phyloP scores from a whole-genome alignment of 768 basidiomycete species.

The Phylloporus scabripes region DNA sequence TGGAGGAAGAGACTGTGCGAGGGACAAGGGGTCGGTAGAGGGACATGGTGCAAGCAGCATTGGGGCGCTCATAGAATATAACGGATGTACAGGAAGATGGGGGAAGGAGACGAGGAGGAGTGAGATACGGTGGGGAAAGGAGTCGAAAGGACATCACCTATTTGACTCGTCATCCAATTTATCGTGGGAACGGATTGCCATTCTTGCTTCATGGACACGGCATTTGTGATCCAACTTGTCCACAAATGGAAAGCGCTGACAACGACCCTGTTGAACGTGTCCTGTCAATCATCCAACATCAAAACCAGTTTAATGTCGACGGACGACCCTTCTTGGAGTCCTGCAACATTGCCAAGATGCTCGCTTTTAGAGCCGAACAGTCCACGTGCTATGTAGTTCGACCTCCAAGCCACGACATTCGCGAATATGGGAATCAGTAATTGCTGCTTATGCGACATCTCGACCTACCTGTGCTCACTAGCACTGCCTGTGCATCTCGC shows the following conservation, averaged over 20 bases:
- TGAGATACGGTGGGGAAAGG: constrained; percentile 14
- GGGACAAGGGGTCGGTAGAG: neutral
- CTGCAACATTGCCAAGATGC: neutral
- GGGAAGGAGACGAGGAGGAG: neutral
- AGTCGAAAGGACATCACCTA: constrained; percentile 4
- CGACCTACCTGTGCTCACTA: neutral
- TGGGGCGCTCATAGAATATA: constrained; percentile 1
- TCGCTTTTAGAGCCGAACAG: neutral
- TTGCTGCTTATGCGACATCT: neutral
- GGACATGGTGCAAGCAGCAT: constrained; percentile 2
- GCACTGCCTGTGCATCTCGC: neutral
- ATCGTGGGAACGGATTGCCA: constrained; percentile 12
- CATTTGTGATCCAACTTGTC: neutral
- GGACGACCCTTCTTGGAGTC: neutral
- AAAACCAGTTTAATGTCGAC: neutral
- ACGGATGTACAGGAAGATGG: neutral
- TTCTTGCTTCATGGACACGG: neutral
- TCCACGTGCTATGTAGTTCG: neutral
- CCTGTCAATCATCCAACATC: neutral
- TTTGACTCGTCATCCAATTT: constrained; percentile 17
- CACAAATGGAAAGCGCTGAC: neutral
- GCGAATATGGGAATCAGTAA: too few relatives aligned
- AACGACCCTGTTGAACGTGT: neutral
- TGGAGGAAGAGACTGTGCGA: constrained; percentile 7
- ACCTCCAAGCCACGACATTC: neutral